Evolutionary conservation across 257 asterid species (phyloP).

Genomic region (Salvia miltiorrhiza): DNA sequence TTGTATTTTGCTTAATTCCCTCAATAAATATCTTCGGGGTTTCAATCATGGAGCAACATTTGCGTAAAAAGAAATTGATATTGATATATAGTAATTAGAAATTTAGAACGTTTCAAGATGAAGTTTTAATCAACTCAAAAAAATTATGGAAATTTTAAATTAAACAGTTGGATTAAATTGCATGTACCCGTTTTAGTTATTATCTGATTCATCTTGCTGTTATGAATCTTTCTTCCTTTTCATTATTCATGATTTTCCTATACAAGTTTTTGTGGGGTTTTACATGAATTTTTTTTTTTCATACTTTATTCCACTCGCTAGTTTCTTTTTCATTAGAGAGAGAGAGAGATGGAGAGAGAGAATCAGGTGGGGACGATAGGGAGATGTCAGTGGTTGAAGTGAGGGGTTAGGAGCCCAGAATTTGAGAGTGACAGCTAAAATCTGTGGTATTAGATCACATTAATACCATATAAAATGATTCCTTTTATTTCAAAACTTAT

Average conservation of each 20-base stretch:
- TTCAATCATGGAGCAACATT: not conserved
- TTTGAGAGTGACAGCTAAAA: constrained; percentile 53
- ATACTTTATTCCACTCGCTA: no score
- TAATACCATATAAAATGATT: not conserved
- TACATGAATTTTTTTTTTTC: no score
- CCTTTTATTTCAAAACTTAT: not conserved
- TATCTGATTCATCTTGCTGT: no score
- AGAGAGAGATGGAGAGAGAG: not conserved
- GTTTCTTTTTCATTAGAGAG: no score
- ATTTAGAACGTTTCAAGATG: no score
- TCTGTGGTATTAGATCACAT: not conserved
- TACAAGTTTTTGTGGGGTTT: no score
- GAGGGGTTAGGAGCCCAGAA: constrained; percentile 49
- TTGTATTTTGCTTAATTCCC: not conserved
- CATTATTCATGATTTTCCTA: not conserved
- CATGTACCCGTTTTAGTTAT: not conserved
- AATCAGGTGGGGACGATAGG: constrained; percentile 23
- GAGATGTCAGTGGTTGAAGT: constrained; percentile 40
- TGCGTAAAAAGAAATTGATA: not conserved
- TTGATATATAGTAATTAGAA: no score
- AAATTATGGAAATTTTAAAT: no score
- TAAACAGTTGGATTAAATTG: no score
- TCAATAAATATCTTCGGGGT: not conserved
- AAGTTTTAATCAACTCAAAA: no score
- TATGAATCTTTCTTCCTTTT: not conserved